Percentiles rank a stretch among this genome's conserved stretches.
Conservation (phyloP, 2,329 filamentous ascomycete species). For the Diaporthe australafricana region DNA sequence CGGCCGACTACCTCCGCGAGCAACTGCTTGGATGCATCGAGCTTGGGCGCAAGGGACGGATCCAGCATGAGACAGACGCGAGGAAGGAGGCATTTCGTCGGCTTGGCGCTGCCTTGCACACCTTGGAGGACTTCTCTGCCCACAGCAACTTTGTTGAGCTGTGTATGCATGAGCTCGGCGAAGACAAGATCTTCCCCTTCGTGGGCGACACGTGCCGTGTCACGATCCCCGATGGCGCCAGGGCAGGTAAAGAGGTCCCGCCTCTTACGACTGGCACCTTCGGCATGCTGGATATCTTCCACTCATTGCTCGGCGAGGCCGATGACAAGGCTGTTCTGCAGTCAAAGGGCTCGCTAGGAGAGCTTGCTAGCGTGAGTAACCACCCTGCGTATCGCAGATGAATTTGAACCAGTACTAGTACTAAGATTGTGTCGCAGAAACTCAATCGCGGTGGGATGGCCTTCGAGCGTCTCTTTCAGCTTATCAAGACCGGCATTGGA, state of each 20-base stretch:
- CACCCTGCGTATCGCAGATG: too few species aligned
- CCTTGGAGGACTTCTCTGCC: constrained; percentile 65
- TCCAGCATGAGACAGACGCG: constrained; percentile 37
- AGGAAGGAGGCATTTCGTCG: constrained; percentile 44
- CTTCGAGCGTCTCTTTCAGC: constrained; percentile 46
- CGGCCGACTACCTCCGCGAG: constrained; percentile 44
- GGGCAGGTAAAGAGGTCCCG: constrained; percentile 54
- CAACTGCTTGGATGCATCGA: constrained; percentile 44
- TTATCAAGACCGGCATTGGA: constrained; percentile 43
- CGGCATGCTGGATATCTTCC: constrained; percentile 52
- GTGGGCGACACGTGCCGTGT: constrained; percentile 54
- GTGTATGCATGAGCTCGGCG: constrained; percentile 61
- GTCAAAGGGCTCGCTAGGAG: constrained; percentile 44
- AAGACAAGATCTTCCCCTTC: constrained; percentile 62
- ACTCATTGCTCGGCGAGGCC: constrained; percentile 46
- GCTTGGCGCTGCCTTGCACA: constrained; percentile 64
- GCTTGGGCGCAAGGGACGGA: constrained; percentile 41
- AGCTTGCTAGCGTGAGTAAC: constrained; percentile 40
- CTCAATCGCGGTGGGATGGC: constrained; percentile 44
- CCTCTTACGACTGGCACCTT: constrained; percentile 67
- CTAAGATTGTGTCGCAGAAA: constrained; percentile 34
- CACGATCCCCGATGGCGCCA: constrained; percentile 44
- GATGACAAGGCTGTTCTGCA: constrained; percentile 47
- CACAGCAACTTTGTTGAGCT: constrained; percentile 68
- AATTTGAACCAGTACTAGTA: not conserved